phyloP scores from a whole-genome alignment of 2,329 filamentous ascomycete species.

The Microcyclospora tardicrescens region DNA sequence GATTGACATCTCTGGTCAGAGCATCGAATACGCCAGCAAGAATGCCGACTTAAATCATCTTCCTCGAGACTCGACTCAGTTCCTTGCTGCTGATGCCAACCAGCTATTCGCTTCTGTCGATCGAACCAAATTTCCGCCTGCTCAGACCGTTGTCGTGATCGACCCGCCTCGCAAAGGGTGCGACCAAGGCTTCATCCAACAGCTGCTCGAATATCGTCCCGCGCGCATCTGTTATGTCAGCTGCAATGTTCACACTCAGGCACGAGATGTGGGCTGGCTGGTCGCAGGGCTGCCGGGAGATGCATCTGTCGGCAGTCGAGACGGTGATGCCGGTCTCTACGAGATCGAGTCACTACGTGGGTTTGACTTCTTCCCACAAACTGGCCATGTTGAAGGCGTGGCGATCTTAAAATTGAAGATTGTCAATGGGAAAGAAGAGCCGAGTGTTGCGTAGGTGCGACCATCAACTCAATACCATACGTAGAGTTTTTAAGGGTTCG shows the following conservation, averaged over 20 bases:
- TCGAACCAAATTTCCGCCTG: conserved; percentile 47
- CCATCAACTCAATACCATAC: too few relatives aligned
- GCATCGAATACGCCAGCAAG: conserved; percentile 62
- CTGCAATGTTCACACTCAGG: conserved; percentile 97
- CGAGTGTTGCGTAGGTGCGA: too few relatives aligned
- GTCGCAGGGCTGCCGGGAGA: conserved; percentile 50
- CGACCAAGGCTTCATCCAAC: conserved; percentile 67
- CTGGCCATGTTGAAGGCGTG: conserved; percentile 53
- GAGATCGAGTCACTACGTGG: conserved; percentile 81
- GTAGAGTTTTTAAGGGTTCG: too few relatives aligned
- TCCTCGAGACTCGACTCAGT: conserved; percentile 53
- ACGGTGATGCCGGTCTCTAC: conserved; percentile 41
- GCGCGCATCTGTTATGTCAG: conserved; percentile 81
- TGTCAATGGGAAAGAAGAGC: too few relatives aligned
- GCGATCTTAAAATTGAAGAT: conserved; percentile 42
- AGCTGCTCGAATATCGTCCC: conserved; percentile 68
- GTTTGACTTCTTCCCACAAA: conserved; percentile 96
- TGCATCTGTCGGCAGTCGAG: not conserved
- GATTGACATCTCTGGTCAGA: conserved; percentile 74
- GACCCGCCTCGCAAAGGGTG: conserved; percentile 96
- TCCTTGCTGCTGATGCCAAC: conserved; percentile 79
- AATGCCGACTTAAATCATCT: conserved; percentile 73
- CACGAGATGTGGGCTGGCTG: conserved; percentile 77
- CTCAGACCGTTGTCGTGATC: conserved; percentile 84
- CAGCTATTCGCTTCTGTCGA: conserved; percentile 64